Evolutionary conservation across 495 filamentous ascomycete species (phyloP), one percentile per base, ranked within the genome.

Genomic region (Xylaria telfairii): DNA sequence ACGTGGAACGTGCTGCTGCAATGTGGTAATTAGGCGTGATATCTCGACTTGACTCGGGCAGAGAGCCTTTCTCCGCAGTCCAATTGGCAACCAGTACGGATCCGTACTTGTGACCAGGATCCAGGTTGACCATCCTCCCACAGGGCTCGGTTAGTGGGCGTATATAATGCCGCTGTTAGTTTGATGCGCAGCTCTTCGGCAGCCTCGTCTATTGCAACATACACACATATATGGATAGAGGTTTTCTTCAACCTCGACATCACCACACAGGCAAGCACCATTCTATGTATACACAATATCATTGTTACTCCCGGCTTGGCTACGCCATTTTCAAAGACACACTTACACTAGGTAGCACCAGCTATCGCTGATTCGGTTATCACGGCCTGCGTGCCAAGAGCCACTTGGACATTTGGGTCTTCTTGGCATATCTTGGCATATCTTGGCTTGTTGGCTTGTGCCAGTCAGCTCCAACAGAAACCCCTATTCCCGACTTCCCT

Each of bases 381-480:
- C 56, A 42, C 67, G 67, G 67, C 67, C 67, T 42, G 19, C 8
- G 2, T 53, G 67, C 67, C 67, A 69, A 69, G 67, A 26, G 13
- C 15, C 21, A 10, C 1, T 41, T 60, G 17, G n/a, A 4, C 15
- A 4, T 62, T 26, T 28, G 39, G 17, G 26, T 51, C 19, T 24
- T 62, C 67, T 69, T 69, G 67, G 67, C 67, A 69, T 46, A 5
- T 39, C 64, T 66, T 66, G 32, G 47, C 64, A 41, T 46, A 12
- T 53, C 64, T 66, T 66, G 32, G 47, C 64, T 54, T 26, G n/a
- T 53, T 28, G 46, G 42, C 46, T 41, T 17, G 37, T 41, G 59
- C 59, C 24, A 2, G n/a, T 8, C 59, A 26, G 21, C 59, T 41
- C 59, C 59, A n/a, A 32, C 15, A 62, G 13, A 42, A 42, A 24